Base-by-base conservation (phyloP, 306 rosid species). In the Sechiopsis laciniata region DNA sequence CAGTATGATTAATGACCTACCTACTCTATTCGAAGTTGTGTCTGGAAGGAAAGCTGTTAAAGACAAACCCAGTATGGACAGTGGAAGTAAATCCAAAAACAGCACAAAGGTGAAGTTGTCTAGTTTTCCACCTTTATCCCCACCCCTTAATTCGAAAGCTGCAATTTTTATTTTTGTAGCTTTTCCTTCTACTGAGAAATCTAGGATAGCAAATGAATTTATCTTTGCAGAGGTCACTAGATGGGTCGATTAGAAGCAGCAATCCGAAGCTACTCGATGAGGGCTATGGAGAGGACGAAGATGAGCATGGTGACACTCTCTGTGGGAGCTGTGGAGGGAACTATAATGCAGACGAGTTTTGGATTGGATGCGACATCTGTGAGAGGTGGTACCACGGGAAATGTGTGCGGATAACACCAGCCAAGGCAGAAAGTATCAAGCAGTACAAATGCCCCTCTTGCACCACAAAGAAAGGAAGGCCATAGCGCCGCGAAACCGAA, bases 281-380 rank as follows among this genome's bases (percentile, higher is more conserved):
- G 53, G 78, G 75, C 81, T 78, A 68, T n/a, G 82, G 74, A 54
- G 85, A 87, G 16, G 85, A 85, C 0, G 86, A 80, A 50, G 89
- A 83, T 17, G 89, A 85, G 78, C 89, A 83, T 26, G 66, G 81
- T 0, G 87, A 87, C 54, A 83, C 87, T n/a, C 82, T 80, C 6
- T 87, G 89, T 14, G 89, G 88, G 74, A 87, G 81, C 84, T 87
- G 92, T 13, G 92, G 88, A 10, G 79, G 85, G 66, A 83, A 83
- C 62, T 88, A 83, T 81, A 80, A 52, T 4, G 83, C 80, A 4
- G 84, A 85, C 55, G 88, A 85, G 84, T 85, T 85, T 69, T 87
- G 89, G 89, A 87, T 87, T 37, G 81, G 86, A 57, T 85, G 91
- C 5, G 89, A 87, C 78, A 82, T 87, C 71, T 84, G 91, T 4